Conservation (phyloP, 1,139 yeast species). For the Saccharomycopsis crataegensis region DNA sequence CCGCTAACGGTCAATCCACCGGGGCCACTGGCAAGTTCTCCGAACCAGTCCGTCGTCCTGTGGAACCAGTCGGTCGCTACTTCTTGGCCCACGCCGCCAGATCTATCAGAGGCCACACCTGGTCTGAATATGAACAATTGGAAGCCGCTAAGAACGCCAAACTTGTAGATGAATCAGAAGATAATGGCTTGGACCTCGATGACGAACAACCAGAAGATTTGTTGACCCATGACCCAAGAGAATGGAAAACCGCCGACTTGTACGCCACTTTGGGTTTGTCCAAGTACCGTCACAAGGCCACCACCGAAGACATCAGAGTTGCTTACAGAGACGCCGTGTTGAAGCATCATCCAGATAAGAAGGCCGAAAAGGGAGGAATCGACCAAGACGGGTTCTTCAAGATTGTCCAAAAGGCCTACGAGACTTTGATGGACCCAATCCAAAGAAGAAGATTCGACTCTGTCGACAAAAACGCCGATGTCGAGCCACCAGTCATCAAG, state of each 20-base stretch:
- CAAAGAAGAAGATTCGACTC: conserved; percentile 94
- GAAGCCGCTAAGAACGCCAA: conserved; percentile 89
- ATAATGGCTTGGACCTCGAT: conserved; percentile 71
- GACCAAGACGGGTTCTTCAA: conserved; percentile 97
- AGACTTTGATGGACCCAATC: conserved; percentile 73
- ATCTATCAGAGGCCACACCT: conserved; percentile 92
- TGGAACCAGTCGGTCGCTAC: conserved; percentile 95
- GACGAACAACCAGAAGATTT: conserved; percentile 63
- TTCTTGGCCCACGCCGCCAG: conserved; percentile 97
- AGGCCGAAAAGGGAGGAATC: conserved; percentile 64
- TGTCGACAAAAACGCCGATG: conserved; percentile 84
- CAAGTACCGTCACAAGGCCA: conserved; percentile 85
- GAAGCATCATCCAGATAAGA: conserved; percentile 97
- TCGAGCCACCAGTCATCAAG: conserved; percentile 62
- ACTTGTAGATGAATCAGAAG: conserved; percentile 50
- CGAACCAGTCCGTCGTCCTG: conserved; percentile 72
- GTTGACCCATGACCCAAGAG: conserved; percentile 89
- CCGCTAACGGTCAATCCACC: conserved; percentile 38
- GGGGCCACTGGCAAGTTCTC: conserved; percentile 51
- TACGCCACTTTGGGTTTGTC: conserved; percentile 94
- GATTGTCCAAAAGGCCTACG: conserved; percentile 95
- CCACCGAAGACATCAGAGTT: conserved; percentile 87
- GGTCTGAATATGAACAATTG: conserved; percentile 94
- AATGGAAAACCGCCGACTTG: conserved; percentile 95
- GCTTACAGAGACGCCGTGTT: conserved; percentile 96